Base-by-base conservation (phyloP, 2,329 filamentous ascomycete species). In the Chrysosporium queenslandicum region DNA sequence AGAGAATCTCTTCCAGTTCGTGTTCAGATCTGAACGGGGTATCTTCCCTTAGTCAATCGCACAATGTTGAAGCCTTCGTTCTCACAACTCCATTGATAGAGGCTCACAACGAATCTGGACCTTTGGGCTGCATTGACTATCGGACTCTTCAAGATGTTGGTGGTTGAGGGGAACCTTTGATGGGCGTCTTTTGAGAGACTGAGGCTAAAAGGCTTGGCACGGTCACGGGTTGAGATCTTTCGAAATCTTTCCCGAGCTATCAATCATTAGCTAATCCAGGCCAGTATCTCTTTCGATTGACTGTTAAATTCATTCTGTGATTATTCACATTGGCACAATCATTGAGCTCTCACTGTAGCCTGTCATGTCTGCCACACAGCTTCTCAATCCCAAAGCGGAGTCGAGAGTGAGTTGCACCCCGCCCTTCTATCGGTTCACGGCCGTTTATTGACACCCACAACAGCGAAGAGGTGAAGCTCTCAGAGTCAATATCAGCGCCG, bases 311-410 rank as follows among this genome's bases (percentile, higher is more conserved):
- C 29, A 18, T 25, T 25, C 37, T 11, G 11, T 30, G 4, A 27
- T 51, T 36, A 43, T 18, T 51, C n/a, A 16, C 27, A 41, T 21
- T 8, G 9, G 9, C 25, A 18, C 29, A 51, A 11, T 36, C 18
- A 12, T 50, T 25, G 2, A 34, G 14, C 12, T 37, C 12, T 62
- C 60, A 53, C 50, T 51, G 46, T 54, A 59, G 60, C 36, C 6
- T n/a, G 32, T 14, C 32, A 97, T 97, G 92, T 97, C 90, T 74
- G 92, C 92, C 63, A 90, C 92, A 67, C 91, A 97, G 76, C 83
- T 98, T 66, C 85, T 98, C 60, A 98, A 98, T 74, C 92, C 92
- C 57, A 98, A 98, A 78, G 92, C 92, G 66, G 92, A 98, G 77
- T 96, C 90, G 64, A 84, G 92, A 74, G 89, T 94, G 78, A 64